A percentile compares a stretch with the other conserved stretches of the same genome.
Evolutionary conservation across 345 rosid genomes (phyloP).

Genomic region (Xanthoceras sorbifolium): DNA sequence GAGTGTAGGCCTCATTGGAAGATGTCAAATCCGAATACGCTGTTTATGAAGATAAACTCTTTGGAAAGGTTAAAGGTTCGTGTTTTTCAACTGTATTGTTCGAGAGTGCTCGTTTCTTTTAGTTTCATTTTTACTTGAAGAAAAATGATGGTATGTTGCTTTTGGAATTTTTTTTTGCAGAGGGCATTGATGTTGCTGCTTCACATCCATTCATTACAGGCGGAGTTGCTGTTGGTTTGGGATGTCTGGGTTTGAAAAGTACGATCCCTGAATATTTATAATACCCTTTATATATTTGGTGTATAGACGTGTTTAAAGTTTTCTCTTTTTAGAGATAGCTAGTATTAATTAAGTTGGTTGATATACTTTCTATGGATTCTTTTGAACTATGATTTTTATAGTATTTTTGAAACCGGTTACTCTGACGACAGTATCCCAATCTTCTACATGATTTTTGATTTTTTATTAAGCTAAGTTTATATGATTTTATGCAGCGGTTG

Average conservation of each 20-base stretch:
- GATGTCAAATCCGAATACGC: slow-evolving; percentile 57
- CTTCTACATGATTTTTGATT: neutral
- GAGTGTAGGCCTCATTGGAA: slow-evolving; percentile 53
- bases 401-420: neutral
- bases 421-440: neutral
- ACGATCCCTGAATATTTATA: slow-evolving; percentile 20
- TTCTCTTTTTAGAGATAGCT: neutral
- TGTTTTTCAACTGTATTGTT: slow-evolving; percentile 8
- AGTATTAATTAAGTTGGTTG: neutral
- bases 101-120: neutral
- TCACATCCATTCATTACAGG: slow-evolving; percentile 59
- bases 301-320: neutral
- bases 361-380: neutral
- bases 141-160: neutral
- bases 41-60: slow-evolving; percentile 53
- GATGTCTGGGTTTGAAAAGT: slow-evolving; percentile 63
- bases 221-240: slow-evolving; percentile 58
- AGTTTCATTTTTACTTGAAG: neutral
- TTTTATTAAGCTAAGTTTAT: neutral
- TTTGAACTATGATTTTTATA: neutral
- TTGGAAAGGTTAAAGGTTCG: slow-evolving; percentile 74
- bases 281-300: neutral
- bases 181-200: slow-evolving; percentile 65
- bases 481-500: neutral
- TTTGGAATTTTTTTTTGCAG: slow-evolving; percentile 38